Percentiles rank a stretch among this genome's conserved stretches.
Conservation (phyloP, 495 filamentous ascomycete species). For the Tuber umbilicatum region DNA sequence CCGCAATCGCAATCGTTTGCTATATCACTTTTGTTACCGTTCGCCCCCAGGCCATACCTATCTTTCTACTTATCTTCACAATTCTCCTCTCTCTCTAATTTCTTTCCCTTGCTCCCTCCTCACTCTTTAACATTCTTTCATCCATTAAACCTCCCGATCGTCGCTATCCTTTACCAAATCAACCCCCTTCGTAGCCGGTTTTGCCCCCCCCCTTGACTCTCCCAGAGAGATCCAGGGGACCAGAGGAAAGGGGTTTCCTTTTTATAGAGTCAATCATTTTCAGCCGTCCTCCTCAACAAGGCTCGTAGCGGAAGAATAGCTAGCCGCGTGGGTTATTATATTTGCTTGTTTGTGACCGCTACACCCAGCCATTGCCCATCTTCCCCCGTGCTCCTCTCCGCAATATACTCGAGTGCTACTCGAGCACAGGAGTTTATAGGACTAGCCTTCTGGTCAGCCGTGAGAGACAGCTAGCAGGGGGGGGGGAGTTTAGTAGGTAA, state of each 20-base stretch:
- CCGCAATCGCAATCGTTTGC: constrained; percentile 1
- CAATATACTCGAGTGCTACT: too few relatives aligned
- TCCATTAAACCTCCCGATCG: neutral
- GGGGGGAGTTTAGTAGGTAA: constrained; percentile 24
- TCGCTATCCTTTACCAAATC: neutral
- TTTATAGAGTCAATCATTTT: constrained; percentile 27
- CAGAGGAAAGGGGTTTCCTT: constrained; percentile 11
- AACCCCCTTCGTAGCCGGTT: neutral
- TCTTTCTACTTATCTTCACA: neutral
- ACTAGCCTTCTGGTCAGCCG: constrained; percentile 34
- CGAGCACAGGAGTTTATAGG: constrained; percentile 26
- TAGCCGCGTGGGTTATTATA: constrained; percentile 4
- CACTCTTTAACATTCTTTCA: neutral
- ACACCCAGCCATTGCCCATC: neutral
- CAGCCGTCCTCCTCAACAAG: constrained; percentile 21
- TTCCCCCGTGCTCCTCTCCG: constrained; percentile 16
- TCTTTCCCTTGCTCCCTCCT: neutral
- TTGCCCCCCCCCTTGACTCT: neutral
- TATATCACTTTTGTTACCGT: neutral
- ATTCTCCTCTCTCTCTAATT: neutral
- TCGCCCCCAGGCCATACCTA: neutral
- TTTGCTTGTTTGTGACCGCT: constrained; percentile 21
- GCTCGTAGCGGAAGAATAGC: constrained; percentile 30
- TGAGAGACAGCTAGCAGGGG: constrained; percentile 13
- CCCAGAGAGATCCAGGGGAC: constrained; percentile 15